phyloP scores from a whole-genome alignment of 2,329 filamentous ascomycete genomes.

The Paracamarosporium sp. region DNA sequence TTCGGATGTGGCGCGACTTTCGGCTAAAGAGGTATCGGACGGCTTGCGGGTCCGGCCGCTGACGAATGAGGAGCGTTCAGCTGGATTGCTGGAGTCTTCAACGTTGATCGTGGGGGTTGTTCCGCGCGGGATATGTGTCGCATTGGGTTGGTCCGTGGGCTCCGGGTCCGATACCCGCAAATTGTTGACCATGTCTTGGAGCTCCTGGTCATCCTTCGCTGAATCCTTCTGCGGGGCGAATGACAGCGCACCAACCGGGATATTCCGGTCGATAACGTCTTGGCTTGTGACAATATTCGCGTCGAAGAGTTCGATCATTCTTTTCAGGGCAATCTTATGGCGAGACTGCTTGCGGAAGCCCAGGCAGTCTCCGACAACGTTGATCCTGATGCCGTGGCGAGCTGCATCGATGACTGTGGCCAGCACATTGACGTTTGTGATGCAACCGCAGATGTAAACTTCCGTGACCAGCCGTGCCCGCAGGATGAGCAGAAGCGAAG shows the following conservation, averaged over 20 bases:
- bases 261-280: slow-evolving; percentile 60
- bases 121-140: slow-evolving; percentile 1
- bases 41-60: slow-evolving; percentile 30
- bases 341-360: slow-evolving; percentile 75
- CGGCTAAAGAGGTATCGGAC: slow-evolving; percentile 29
- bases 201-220: slow-evolving; percentile 19
- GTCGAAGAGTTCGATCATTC: slow-evolving; percentile 76
- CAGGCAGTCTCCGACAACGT: slow-evolving; percentile 85
- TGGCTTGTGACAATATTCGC: slow-evolving; percentile 68
- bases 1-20: slow-evolving; percentile 25
- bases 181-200: slow-evolving; percentile 30
- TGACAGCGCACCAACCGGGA: slow-evolving; percentile 5
- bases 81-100: not conserved
- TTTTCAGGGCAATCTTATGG: slow-evolving; percentile 73
- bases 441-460: slow-evolving; percentile 84
- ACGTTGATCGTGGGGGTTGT: slow-evolving; percentile 22
- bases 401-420: slow-evolving; percentile 92
- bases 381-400: slow-evolving; percentile 85
- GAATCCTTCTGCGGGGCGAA: slow-evolving; percentile 7
- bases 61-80: slow-evolving; percentile 5
- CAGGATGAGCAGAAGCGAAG: slow-evolving; percentile 75
- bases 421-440: slow-evolving; percentile 87
- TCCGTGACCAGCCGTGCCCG: slow-evolving; percentile 89
- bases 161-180: slow-evolving; percentile 26
- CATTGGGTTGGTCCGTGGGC: slow-evolving; percentile 4